Evolutionary conservation across 2,329 filamentous ascomycete genomes (phyloP).

Genomic region (Trichophyton schoenleinii): DNA sequence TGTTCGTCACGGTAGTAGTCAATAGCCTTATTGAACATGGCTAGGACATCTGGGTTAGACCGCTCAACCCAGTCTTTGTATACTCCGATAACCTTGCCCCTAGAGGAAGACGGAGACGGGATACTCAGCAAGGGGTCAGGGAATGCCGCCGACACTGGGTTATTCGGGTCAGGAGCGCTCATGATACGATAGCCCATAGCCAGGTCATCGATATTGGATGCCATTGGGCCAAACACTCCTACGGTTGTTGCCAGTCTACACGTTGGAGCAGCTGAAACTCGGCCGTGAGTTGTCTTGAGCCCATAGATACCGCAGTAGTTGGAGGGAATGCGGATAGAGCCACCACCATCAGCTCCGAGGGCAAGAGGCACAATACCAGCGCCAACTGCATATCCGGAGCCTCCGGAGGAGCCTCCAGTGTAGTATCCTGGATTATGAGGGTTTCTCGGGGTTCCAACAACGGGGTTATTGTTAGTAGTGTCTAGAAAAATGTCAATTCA

Average conservation of each 20-base stretch:
- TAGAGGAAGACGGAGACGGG: slow-evolving; percentile 29
- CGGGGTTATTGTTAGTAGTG: slow-evolving; percentile 70
- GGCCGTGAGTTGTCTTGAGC: slow-evolving; percentile 64
- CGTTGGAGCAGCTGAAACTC: slow-evolving; percentile 49
- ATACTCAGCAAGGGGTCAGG: slow-evolving; percentile 38
- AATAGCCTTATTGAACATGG: slow-evolving; percentile 50
- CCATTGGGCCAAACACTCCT: slow-evolving; percentile 62
- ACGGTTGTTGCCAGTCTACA: slow-evolving; percentile 48
- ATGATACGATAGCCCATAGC: slow-evolving; percentile 72
- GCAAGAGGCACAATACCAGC: slow-evolving; percentile 60
- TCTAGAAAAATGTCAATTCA: slow-evolving; percentile 32
- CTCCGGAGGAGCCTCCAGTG: slow-evolving; percentile 68
- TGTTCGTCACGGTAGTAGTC: slow-evolving; percentile 36
- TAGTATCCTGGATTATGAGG: slow-evolving; percentile 67
- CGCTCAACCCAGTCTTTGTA: slow-evolving; percentile 56
- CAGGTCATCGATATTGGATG: slow-evolving; percentile 62
- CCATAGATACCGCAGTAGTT: slow-evolving; percentile 71
- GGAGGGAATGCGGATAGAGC: slow-evolving; percentile 60
- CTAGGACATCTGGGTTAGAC: slow-evolving; percentile 51
- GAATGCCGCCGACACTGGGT: slow-evolving; percentile 51
- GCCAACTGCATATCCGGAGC: slow-evolving; percentile 57
- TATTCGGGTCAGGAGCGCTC: slow-evolving; percentile 55
- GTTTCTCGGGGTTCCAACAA: slow-evolving; percentile 62
- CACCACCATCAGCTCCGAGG: slow-evolving; percentile 63
- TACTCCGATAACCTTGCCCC: slow-evolving; percentile 54